phyloP scores from a whole-genome alignment of 2,329 filamentous ascomycete genomes.

The Fusarium circinatum region DNA sequence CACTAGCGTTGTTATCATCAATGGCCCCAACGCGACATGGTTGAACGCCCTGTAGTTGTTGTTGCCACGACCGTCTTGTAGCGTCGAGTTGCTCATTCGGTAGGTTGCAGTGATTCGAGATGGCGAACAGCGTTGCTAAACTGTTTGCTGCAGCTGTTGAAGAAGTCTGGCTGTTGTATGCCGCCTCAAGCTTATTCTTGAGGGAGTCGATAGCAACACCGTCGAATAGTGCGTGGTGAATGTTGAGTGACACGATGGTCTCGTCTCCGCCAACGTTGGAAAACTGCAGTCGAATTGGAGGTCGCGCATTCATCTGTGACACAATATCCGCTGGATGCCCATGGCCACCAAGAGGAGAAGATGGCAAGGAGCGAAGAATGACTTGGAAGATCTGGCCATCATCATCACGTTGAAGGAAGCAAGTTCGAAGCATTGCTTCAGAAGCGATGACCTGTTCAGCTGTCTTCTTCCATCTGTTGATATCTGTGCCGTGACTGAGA shows the following conservation, averaged over 20 bases:
- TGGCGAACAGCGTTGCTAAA: neutral
- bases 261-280: rapidly evolving
- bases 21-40: neutral
- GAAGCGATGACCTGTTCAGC: conserved; percentile 1
- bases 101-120: neutral
- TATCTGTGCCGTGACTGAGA: neutral
- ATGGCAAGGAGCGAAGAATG: neutral
- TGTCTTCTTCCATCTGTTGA: neutral
- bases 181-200: conserved; percentile 1
- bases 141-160: rapidly evolving
- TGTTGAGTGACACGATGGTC: neutral
- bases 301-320: neutral
- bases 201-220: conserved; percentile 6
- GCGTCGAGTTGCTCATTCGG: neutral
- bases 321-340: neutral
- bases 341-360: neutral
- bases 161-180: neutral
- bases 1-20: neutral
- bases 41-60: neutral
- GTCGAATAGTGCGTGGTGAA: conserved; percentile 22
- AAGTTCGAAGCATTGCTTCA: conserved; percentile 15
- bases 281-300: neutral
- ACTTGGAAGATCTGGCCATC: conserved; percentile 18
- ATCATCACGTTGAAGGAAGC: conserved; percentile 22
- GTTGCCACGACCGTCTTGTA: neutral